Conservation (phyloP, 768 basidiomycete genomes). For the Collybia mongolica region DNA sequence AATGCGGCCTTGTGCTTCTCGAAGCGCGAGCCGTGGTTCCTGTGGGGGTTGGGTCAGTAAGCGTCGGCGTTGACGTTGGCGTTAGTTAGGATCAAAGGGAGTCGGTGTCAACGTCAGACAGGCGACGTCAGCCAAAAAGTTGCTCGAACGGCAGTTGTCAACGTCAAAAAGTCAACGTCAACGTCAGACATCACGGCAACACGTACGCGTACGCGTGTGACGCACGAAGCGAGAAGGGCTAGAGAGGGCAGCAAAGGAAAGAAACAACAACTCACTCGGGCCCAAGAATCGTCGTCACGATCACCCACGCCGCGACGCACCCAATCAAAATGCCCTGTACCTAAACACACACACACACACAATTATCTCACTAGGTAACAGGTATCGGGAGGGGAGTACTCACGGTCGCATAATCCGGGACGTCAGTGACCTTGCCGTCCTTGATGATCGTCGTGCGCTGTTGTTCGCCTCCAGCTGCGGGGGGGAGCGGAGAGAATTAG, state of each 20-base stretch:
- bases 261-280: conserved; percentile 52
- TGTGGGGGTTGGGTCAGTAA: conserved; percentile 11
- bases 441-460: conserved; percentile 48
- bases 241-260: background rate
- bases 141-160: too few relatives aligned
- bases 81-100: too few relatives aligned
- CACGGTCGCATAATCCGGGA: conserved; percentile 65
- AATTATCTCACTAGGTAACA: too few relatives aligned
- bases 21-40: conserved; percentile 63
- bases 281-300: conserved; percentile 76
- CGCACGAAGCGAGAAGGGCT: too few relatives aligned
- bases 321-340: conserved; percentile 91
- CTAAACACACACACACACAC: conserved; percentile 20
- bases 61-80: background rate
- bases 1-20: conserved; percentile 68
- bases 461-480: conserved; percentile 57
- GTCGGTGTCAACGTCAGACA: too few relatives aligned
- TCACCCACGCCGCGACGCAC: conserved; percentile 73
- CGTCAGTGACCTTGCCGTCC: conserved; percentile 36
- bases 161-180: too few relatives aligned
- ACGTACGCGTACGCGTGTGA: too few relatives aligned
- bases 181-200: too few relatives aligned
- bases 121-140: too few relatives aligned
- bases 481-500: background rate
- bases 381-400: too few relatives aligned